Evolutionary conservation across 1,284 basidiomycete genomes (phyloP).

Genomic region (Cutaneotrichosporon cavernicola): DNA sequence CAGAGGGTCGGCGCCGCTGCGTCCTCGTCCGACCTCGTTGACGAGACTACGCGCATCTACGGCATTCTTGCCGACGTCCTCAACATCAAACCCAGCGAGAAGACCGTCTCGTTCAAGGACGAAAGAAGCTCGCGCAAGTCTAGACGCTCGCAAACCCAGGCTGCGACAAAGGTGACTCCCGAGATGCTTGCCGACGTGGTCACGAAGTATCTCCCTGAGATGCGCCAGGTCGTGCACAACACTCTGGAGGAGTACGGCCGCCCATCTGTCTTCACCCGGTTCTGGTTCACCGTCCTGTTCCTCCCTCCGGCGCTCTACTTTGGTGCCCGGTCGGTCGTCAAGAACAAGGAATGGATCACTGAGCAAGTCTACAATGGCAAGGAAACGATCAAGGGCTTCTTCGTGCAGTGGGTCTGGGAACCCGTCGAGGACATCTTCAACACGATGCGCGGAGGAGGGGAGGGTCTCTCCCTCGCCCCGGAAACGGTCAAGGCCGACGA

Average conservation of each 20-base stretch:
- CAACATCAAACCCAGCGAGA: constrained; percentile 27
- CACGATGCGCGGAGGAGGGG: constrained; percentile 63
- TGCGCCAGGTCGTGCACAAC: constrained; percentile 22
- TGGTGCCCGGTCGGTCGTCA: constrained; percentile 28
- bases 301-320: constrained; percentile 44
- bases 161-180: constrained; percentile 22
- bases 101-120: constrained; percentile 12
- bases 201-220: constrained; percentile 36
- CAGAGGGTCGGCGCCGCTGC: constrained; percentile 7
- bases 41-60: constrained; percentile 46
- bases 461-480: constrained; percentile 57
- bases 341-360: constrained; percentile 51
- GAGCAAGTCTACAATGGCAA: constrained; percentile 63
- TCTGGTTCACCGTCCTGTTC: constrained; percentile 53
- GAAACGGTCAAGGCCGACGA: constrained; percentile 51
- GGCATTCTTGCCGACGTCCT: constrained; percentile 40
- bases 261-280: constrained; percentile 44
- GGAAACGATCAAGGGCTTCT: constrained; percentile 73
- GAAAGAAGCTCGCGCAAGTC: background rate
- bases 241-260: constrained; percentile 38
- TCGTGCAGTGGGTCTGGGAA: constrained; percentile 81
- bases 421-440: constrained; percentile 78
- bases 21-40: constrained; percentile 24
- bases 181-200: constrained; percentile 38
- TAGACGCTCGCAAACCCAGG: background rate